Base-by-base conservation (phyloP, 2,329 filamentous ascomycete species). In the Neonectria faginata region DNA sequence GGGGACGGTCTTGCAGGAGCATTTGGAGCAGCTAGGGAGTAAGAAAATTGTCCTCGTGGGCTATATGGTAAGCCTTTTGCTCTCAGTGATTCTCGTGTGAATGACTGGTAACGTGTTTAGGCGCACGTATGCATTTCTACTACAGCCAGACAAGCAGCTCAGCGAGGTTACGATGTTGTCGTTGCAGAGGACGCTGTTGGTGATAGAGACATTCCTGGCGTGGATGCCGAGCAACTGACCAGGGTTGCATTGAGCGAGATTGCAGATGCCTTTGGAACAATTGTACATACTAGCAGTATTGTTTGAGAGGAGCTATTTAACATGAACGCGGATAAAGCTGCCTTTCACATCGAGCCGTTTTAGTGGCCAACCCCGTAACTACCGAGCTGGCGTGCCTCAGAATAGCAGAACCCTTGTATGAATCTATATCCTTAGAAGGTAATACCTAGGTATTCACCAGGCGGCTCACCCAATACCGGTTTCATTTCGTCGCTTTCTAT, bases 51-150 rank as follows among this genome's bases (percentile, higher is more conserved):
- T 92, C 7, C 71, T 90, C 54, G 80, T 79, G 0, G 88, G 87
- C 1, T 89, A 89, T 73, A 89, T 89, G 85, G 76, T 85, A 60
- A 76, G 79, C 39, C 8, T 63, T 16, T 3, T 47, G 14, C 16
- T 11, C 11, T 41, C 29, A 31, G 29, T 31, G 29, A 31, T 31
- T 2, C 20, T 22, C 20, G 20, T 22, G 20, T 22, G 20, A 22
- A 22, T 22, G 20, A 22, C 3, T 22, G 20, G 11, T 10, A 36
- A 55, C 57, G 16, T 56, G 0, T 3, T 3, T 36, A 85, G 86
- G 88, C 90, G 2, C 89, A 92, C 74, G 86, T 92, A 0, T 84
- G 80, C 86, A 88, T 82, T 77, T 91, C 64, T 79, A 88, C 88
- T 0, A 92, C 90, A 0, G 87, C 89, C 0, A 80, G 89, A 48